These are phyloP conservation scores for Arthrobotrys sphaeroides DNA, from an alignment of 2,329 filamentous ascomycete species.

Conservation along the genomic window DNA sequence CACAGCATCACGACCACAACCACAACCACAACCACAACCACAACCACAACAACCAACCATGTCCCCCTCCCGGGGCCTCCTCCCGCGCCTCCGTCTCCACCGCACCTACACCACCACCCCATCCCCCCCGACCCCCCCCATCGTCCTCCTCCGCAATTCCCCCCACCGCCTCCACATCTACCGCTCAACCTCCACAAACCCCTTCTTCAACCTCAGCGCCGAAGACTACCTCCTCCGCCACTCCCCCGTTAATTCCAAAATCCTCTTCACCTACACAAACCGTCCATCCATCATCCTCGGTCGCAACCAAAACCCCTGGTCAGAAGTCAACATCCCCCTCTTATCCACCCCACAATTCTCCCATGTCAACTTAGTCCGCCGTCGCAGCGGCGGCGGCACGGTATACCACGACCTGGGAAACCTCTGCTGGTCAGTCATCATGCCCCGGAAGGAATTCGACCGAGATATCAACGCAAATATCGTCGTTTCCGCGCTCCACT, in stretches of 20 bases:
- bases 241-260: constrained; percentile 73
- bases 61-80: constrained; percentile 37
- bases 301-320: constrained; percentile 97
- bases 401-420: constrained; percentile 96
- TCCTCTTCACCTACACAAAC: constrained; percentile 91
- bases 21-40: background rate
- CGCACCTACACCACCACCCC: background rate
- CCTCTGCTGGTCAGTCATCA: constrained; percentile 93
- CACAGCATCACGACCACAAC: background rate
- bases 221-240: constrained; percentile 88
- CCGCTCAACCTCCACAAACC: constrained; percentile 74
- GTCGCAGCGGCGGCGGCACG: constrained; percentile 86
- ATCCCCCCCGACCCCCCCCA: background rate
- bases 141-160: constrained; percentile 55
- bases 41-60: background rate
- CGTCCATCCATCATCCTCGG: constrained; percentile 87
- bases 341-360: constrained; percentile 62
- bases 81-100: constrained; percentile 24
- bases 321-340: constrained; percentile 79
- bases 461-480: constrained; percentile 89
- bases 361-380: constrained; percentile 72
- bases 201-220: constrained; percentile 90
- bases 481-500: constrained; percentile 82
- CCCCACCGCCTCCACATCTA: constrained; percentile 72
- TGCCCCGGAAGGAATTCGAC: constrained; percentile 78